These are phyloP conservation scores for Pseudopyrenochaeta lycopersici DNA, from an alignment of 2,329 filamentous ascomycete genomes.

Conservation along the genomic window DNA sequence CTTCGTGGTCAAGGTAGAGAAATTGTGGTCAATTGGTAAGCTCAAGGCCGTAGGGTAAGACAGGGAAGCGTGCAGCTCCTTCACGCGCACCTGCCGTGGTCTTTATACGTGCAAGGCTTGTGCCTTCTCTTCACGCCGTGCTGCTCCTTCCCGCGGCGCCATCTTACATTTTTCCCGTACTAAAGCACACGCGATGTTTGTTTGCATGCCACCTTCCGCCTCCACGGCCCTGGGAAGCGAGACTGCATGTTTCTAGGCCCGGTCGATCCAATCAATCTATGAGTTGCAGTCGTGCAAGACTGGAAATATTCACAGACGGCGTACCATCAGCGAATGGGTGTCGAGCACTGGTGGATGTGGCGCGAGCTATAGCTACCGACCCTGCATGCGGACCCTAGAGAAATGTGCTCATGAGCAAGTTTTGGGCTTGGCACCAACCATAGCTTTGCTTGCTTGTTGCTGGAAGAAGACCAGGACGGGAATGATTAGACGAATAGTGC, in stretches of 20 bases:
- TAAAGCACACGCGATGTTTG: slow-evolving; percentile 6
- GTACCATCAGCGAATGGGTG: neutral
- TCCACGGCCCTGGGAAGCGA: slow-evolving; percentile 5
- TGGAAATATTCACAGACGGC: too few relatives aligned
- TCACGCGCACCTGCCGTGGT: slow-evolving; percentile 8
- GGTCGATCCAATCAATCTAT: too few relatives aligned
- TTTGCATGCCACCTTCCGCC: slow-evolving; percentile 5
- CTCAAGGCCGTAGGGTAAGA: too few relatives aligned
- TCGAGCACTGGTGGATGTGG: slow-evolving; percentile 24
- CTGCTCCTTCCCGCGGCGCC: neutral
- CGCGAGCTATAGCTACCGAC: slow-evolving; percentile 31
- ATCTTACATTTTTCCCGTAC: neutral
- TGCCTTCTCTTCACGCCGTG: neutral
- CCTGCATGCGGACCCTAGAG: slow-evolving; percentile 22
- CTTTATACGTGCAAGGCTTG: slow-evolving; percentile 12
- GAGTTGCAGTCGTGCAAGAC: too few relatives aligned
- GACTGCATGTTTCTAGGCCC: neutral
- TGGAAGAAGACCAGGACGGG: neutral
- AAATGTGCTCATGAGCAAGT: slow-evolving; percentile 42
- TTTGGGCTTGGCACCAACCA: slow-evolving; percentile 23
- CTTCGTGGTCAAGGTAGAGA: too few relatives aligned
- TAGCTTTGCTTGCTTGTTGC: neutral
- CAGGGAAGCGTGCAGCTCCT: too few relatives aligned
- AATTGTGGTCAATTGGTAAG: too few relatives aligned
- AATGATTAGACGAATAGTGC: neutral